These are phyloP conservation scores for Botrytis squamosa DNA, from an alignment of 2,329 filamentous ascomycete species.

Conservation along the genomic window DNA sequence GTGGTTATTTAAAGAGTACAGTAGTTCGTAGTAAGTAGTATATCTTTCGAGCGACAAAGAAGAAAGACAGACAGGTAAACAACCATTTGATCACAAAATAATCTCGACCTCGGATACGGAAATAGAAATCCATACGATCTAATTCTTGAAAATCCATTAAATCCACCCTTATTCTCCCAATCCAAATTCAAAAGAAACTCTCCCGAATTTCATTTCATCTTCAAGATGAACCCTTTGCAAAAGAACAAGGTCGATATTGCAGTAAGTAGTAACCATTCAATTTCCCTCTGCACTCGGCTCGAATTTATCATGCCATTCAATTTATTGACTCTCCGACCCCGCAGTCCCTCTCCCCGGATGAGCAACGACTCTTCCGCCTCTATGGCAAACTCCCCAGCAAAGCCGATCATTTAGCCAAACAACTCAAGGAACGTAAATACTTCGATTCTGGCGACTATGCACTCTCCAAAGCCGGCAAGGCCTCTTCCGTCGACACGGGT, in stretches of 20 bases:
- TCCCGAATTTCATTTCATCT: slow-evolving; percentile 17
- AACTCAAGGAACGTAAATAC: slow-evolving; percentile 98
- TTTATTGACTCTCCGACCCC: slow-evolving; percentile 10
- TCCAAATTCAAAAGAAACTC: background rate
- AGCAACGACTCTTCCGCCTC: slow-evolving; percentile 93
- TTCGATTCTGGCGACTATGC: slow-evolving; percentile 97
- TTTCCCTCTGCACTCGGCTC: background rate
- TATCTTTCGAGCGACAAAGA: slow-evolving; percentile 6
- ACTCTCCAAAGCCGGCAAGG: slow-evolving; percentile 95
- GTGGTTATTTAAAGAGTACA: slow-evolving; percentile 9
- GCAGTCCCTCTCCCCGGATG: slow-evolving; percentile 87
- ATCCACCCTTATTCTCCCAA: background rate
- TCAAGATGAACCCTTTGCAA: slow-evolving; percentile 88
- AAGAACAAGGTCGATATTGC: slow-evolving; percentile 98
- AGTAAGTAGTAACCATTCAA: slow-evolving; percentile 56
- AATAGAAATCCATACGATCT: background rate
- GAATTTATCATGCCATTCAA: slow-evolving; percentile 2
- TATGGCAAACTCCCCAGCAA: slow-evolving; percentile 98
- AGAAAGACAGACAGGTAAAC: slow-evolving; percentile 7
- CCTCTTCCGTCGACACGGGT: slow-evolving; percentile 88
- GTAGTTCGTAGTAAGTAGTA: background rate
- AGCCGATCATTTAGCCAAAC: slow-evolving; percentile 95
- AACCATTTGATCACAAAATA: slow-evolving; percentile 1
- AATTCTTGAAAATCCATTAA: background rate
- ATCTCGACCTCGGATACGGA: background rate